Evolutionary conservation across 1,139 yeast species (phyloP), one percentile per base, ranked within the genome.

Genomic region (Pichia sp.): DNA sequence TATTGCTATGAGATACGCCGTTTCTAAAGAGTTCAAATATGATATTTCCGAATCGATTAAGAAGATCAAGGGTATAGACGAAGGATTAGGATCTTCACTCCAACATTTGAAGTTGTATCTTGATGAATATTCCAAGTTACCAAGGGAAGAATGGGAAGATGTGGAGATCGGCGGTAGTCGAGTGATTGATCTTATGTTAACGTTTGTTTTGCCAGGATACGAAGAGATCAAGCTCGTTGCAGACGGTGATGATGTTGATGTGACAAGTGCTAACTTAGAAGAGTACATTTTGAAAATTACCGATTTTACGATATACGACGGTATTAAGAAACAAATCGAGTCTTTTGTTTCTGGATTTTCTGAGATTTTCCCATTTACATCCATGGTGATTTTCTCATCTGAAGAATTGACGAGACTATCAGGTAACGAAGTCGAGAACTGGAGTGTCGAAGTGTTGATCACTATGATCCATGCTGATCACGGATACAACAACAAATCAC

Each of bases 311-410:
- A 59, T 90, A 17, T 82, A 79, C 18, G 58, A 67, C 1, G 98
- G 98, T 3, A 76, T 93, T 10, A 60, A 66, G 17, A 67, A 68
- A 14, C 97, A 90, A 63, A 67, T 88, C 18, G 71, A 73, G 40
- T 79, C 88, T 5, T 91, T 93, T 65, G 76, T 81, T 61, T 76
- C 76, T 15, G 99, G 99, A 0, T 91, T 93, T 59, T 81, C 94
- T 0, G 77, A 77, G 49, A 95, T 90, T 1, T 86, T 93, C 66
- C 96, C 97, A 0, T 83, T 84, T 53, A 71, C 76, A 17, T 84
- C 96, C 0, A 70, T 93, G 59, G 66, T 77, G 14, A 77, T 90
- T 2, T 85, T 93, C 56, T 75, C 88, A 1, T 81, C 96, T 0
- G 75, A 71, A 19, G 99, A 93, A 61, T 71, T 90, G 40, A 80